Conservation (phyloP, 2,329 filamentous ascomycete species). For the Aspergillus melleus region DNA sequence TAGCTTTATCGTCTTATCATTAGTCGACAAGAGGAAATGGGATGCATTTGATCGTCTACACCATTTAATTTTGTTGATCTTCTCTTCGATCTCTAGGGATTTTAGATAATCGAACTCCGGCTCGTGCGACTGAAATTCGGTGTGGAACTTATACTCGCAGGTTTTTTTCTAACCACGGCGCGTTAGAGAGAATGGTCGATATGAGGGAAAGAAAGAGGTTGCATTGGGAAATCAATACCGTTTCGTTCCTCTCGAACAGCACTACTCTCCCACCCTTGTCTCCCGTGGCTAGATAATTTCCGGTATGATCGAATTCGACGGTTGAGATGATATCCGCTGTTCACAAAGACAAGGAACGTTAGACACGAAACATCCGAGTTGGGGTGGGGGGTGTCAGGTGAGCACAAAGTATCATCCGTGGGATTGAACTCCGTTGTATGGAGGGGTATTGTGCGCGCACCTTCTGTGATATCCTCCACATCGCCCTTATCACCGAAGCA, state of each 20-base stretch:
- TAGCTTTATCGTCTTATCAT: slow-evolving; percentile 99
- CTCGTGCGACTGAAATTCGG: slow-evolving; percentile 98
- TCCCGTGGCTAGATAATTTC: slow-evolving; percentile 54
- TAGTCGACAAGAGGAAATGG: slow-evolving; percentile 96
- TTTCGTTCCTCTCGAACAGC: slow-evolving; percentile 77
- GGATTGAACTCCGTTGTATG: not conserved
- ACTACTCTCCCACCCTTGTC: slow-evolving; percentile 54
- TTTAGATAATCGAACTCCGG: slow-evolving; percentile 99
- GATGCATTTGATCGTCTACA: slow-evolving; percentile 97
- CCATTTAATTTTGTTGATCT: slow-evolving; percentile 99
- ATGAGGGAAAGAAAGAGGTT: slow-evolving; percentile 2
- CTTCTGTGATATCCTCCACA: slow-evolving; percentile 98
- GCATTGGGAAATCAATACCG: slow-evolving; percentile 54
- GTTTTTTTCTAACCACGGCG: slow-evolving; percentile 80
- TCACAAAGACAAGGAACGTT: not conserved
- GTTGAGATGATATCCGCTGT: slow-evolving; percentile 54
- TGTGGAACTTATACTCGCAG: slow-evolving; percentile 99
- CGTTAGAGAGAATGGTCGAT: slow-evolving; percentile 32
- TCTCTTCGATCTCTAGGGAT: slow-evolving; percentile 98
- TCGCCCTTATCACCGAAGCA: slow-evolving; percentile 99
- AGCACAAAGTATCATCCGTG: not conserved
- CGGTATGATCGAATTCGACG: slow-evolving; percentile 54
- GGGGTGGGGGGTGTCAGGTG: too few species aligned
- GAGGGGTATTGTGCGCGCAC: slow-evolving; percentile 48
- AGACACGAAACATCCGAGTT: not conserved